Conservation (phyloP, 169 alveolate genomes). For the Plasmodium gallinaceum region DNA sequence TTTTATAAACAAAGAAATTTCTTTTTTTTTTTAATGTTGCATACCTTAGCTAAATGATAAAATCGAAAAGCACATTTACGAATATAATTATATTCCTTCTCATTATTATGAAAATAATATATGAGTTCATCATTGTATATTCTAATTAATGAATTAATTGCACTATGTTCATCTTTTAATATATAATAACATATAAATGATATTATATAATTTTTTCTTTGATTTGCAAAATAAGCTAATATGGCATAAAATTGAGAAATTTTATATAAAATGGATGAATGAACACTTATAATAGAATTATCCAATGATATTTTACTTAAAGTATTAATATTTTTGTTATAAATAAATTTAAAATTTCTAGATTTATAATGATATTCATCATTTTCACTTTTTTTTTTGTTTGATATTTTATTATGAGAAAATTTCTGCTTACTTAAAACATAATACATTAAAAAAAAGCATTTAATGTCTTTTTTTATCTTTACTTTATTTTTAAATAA, state of each 20-base stretch:
- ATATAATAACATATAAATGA: slow-evolving; percentile 74
- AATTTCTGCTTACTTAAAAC: slow-evolving; percentile 50
- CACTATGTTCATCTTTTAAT: slow-evolving; percentile 64
- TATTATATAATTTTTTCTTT: slow-evolving; percentile 62
- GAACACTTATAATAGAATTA: slow-evolving; percentile 50
- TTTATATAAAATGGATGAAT: slow-evolving; percentile 63
- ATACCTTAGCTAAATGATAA: slow-evolving; percentile 74
- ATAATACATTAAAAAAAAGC: slow-evolving; percentile 64
- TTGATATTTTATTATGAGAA: slow-evolving; percentile 19
- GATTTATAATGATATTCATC: slow-evolving; percentile 60
- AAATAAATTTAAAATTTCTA: slow-evolving; percentile 57
- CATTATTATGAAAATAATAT: slow-evolving; percentile 63
- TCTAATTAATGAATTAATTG: slow-evolving; percentile 60
- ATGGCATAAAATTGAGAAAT: slow-evolving; percentile 72
- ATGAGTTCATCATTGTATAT: slow-evolving; percentile 74
- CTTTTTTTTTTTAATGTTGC: too few species aligned
- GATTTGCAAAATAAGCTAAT: slow-evolving; percentile 74
- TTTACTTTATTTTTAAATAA: slow-evolving; percentile 70
- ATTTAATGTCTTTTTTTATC: slow-evolving; percentile 42
- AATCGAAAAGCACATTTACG: slow-evolving; percentile 77
- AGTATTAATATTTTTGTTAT: slow-evolving; percentile 54
- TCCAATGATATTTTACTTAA: slow-evolving; percentile 41
- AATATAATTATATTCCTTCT: slow-evolving; percentile 61
- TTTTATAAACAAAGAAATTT: neutral
- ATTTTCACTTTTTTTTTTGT: slow-evolving; percentile 40